Evolutionary conservation across 2,329 filamentous ascomycete genomes (phyloP).

Genomic region (Neofusicoccum parvum): DNA sequence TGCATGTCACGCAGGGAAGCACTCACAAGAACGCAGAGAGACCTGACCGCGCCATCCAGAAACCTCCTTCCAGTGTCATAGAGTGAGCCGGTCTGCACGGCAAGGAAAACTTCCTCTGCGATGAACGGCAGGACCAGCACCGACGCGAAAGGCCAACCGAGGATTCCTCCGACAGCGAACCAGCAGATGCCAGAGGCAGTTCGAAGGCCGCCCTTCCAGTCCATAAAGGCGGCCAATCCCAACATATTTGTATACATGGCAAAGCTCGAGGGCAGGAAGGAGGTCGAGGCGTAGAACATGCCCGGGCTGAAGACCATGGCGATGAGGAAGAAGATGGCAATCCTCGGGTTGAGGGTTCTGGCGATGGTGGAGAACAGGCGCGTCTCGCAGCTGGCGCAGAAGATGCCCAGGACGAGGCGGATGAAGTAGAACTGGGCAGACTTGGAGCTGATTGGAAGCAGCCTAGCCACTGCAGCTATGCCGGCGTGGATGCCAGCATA

Average conservation of each 20-base stretch:
- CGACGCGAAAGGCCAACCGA: conserved; percentile 94
- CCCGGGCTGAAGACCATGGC: conserved; percentile 79
- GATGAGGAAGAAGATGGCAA: conserved; percentile 82
- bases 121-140: conserved; percentile 81
- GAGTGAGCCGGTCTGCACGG: conserved; percentile 57
- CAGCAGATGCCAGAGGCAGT: conserved; percentile 85
- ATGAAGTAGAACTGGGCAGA: conserved; percentile 81
- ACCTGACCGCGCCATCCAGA: conserved; percentile 67
- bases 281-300: conserved; percentile 87
- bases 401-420: conserved; percentile 70
- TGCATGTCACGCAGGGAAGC: conserved; percentile 19
- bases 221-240: conserved; percentile 85
- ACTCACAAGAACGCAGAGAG: conserved; percentile 69
- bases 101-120: conserved; percentile 69
- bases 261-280: conserved; percentile 91
- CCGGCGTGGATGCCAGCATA: conserved; percentile 81
- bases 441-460: conserved; percentile 54
- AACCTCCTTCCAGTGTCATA: conserved; percentile 64
- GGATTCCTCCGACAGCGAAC: conserved; percentile 80
- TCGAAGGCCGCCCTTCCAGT: conserved; percentile 78
- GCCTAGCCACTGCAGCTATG: conserved; percentile 65
- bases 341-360: conserved; percentile 74
- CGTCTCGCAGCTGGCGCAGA: conserved; percentile 81
- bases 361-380: conserved; percentile 78
- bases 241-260: conserved; percentile 94